Conservation (phyloP, 2,329 filamentous ascomycete species). For the Penicillium corylophilum region DNA sequence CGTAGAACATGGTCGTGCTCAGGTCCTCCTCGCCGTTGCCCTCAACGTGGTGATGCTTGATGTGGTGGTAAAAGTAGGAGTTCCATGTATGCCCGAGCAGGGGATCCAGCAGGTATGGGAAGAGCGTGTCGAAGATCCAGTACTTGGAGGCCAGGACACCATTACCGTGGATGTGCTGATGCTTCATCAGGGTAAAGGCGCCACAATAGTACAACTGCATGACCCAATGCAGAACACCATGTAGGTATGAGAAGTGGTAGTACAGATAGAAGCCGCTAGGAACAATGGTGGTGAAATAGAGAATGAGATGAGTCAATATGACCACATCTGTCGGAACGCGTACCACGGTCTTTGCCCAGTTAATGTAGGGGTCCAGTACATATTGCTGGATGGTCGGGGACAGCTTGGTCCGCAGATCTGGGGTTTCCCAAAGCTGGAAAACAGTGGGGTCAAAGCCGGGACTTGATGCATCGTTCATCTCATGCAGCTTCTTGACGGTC, state of each 20-base stretch:
- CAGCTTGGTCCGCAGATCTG: slow-evolving; percentile 41
- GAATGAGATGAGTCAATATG: slow-evolving; percentile 72
- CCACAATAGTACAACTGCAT: slow-evolving; percentile 70
- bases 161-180: slow-evolving; percentile 78
- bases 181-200: slow-evolving; percentile 76
- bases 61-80: slow-evolving; percentile 80
- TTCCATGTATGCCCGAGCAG: slow-evolving; percentile 84
- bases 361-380: slow-evolving; percentile 61
- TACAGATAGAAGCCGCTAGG: slow-evolving; percentile 68
- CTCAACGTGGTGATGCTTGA: slow-evolving; percentile 83
- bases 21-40: slow-evolving; percentile 75
- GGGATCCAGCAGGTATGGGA: slow-evolving; percentile 73
- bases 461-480: slow-evolving; percentile 51
- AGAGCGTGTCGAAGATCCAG: slow-evolving; percentile 59
- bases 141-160: slow-evolving; percentile 62
- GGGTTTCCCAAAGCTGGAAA: slow-evolving; percentile 53
- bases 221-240: slow-evolving; percentile 64
- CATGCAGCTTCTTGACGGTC: slow-evolving; percentile 47
- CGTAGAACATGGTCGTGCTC: slow-evolving; percentile 73
- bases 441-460: slow-evolving; percentile 57
- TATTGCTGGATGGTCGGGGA: slow-evolving; percentile 46
- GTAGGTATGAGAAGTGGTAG: slow-evolving; percentile 64
- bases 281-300: slow-evolving; percentile 69
- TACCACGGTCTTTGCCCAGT: slow-evolving; percentile 56
- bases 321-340: slow-evolving; percentile 71